Base-by-base conservation (phyloP, 257 asterid genomes). In the Lantana camara region DNA sequence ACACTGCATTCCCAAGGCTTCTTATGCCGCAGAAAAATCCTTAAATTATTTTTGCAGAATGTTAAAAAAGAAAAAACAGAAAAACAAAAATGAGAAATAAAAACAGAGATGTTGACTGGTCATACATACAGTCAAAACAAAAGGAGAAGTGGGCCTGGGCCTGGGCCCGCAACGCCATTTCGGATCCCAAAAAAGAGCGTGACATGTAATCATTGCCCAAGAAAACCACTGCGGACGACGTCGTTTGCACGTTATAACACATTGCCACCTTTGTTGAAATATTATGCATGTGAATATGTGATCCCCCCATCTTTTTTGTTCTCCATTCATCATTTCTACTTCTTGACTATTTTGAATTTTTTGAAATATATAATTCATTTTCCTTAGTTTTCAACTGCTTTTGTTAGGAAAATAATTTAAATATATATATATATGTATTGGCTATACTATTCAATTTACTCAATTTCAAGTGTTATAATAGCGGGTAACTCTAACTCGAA, bases 101-200 rank as follows among this genome's bases (percentile, higher is more conserved):
- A 27, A 20, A 14, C 14, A 22, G 4, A 20, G 71, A 38, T 16
- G 67, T 74, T 68, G 75, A 74, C 75, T 35, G 68, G 75, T 74
- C 72, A 51, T 52, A 29, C 49, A 14, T 41, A 57, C 70, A 61
- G 67, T 74, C 72, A 49, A 69, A 64, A 59, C 65, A 29, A 64
- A 57, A 69, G 19, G 60, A 13, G 0, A 37, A 29, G 60, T 72
- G 68, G 77, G 63, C 68, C 77, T 37, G 24, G 32, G 21, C 51
- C 56, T 35, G n/a, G 73, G 66, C 63, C 74, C 73, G 45, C 66
- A 23, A 12, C 42, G 63, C 79, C 71, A 69, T 56, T 67, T 64
- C 23, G 38, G 72, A 45, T 69, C 32, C 63, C 70, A 11, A 61
- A 57, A n/a, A 66, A 16, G 48, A 50, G 24, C 73, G 55, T 61